Evolutionary conservation across 257 asterid genomes (phyloP).

Genomic region (Lavandula angustifolia): DNA sequence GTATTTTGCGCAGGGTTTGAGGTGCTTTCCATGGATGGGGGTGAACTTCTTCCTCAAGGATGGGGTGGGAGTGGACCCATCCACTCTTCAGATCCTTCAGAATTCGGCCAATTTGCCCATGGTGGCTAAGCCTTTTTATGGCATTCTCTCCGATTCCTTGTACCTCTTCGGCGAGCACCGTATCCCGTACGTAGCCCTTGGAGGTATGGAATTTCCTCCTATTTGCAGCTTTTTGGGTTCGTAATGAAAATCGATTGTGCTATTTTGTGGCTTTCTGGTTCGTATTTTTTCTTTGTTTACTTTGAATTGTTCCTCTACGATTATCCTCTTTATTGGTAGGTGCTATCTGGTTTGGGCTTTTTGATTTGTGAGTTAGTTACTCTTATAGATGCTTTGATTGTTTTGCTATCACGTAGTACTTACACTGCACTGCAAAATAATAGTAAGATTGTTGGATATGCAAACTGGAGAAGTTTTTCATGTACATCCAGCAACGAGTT

Average conservation of each 20-base stretch:
- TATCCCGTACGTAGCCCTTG: conserved; percentile 80
- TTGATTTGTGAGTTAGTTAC: neutral
- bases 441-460: neutral
- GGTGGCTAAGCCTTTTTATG: conserved; percentile 92
- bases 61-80: conserved; percentile 74
- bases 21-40: conserved; percentile 98
- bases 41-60: conserved; percentile 88
- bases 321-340: neutral
- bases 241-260: too few species aligned
- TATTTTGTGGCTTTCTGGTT: too few species aligned
- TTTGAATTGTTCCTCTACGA: neutral
- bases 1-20: conserved; percentile 81
- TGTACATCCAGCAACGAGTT: neutral
- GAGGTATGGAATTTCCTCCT: conserved; percentile 51
- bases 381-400: neutral
- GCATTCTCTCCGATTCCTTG: conserved; percentile 80
- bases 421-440: neutral
- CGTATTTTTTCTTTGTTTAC: neutral
- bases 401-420: neutral
- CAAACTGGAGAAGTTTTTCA: neutral
- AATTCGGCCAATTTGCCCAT: conserved; percentile 87
- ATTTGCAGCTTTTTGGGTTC: neutral
- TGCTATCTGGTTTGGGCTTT: neutral
- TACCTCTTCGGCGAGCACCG: conserved; percentile 93
- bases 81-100: conserved; percentile 90